Conservation (phyloP, 192 early-diverging fungal species). For the Podila verticillata region DNA sequence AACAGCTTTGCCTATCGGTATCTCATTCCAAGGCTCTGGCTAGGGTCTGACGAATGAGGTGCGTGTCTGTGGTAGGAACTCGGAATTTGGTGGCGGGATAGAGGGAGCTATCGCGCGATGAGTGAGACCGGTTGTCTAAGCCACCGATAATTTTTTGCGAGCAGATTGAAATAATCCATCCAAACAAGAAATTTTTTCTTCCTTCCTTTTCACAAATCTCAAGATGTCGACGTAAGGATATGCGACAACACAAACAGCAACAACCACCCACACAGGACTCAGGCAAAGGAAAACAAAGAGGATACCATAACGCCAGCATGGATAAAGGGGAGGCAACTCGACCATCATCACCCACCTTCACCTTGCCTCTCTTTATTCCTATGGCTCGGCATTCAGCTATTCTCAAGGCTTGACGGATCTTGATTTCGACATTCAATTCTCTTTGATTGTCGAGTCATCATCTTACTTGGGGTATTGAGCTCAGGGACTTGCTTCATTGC, state of each 20-base stretch:
- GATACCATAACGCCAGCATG: constrained; percentile 4
- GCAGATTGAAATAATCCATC: constrained; percentile 12
- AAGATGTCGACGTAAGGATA: constrained; percentile 55
- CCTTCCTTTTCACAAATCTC: constrained; percentile 52
- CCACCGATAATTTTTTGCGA: constrained; percentile 11
- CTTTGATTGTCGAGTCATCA: constrained; percentile 3
- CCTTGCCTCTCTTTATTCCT: not conserved
- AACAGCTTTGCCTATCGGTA: too few species aligned
- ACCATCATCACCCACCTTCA: not conserved
- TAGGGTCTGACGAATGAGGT: too few species aligned
- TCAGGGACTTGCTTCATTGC: constrained; percentile 45
- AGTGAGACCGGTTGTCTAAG: not conserved
- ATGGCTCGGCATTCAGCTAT: not conserved
- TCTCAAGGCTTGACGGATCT: constrained; percentile 2
- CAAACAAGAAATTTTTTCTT: constrained; percentile 44
- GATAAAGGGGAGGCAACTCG: not conserved
- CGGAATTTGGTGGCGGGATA: too few species aligned
- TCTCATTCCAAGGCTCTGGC: too few species aligned
- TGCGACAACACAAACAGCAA: not conserved
- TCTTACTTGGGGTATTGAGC: constrained; percentile 49
- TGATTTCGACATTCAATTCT: not conserved
- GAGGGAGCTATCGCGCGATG: too few species aligned
- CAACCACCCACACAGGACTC: constrained; percentile 3
- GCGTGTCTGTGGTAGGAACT: too few species aligned
- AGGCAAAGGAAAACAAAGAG: not conserved